These are phyloP conservation scores for Alternaria metachromatica DNA, from an alignment of 2,329 filamentous ascomycete genomes.

Conservation along the genomic window DNA sequence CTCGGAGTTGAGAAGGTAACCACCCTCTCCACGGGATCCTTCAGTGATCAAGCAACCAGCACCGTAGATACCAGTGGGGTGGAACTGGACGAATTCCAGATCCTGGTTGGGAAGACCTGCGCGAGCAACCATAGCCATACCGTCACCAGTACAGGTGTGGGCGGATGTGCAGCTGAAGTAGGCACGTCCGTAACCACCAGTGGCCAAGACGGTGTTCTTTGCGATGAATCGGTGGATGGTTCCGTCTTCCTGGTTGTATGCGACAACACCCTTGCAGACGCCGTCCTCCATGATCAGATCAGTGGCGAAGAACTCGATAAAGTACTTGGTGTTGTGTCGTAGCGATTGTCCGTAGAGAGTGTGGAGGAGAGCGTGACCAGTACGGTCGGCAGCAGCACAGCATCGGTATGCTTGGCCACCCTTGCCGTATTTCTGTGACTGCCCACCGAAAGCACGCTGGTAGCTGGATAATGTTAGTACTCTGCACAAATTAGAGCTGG, in stretches of 20 bases:
- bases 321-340: slow-evolving; percentile 98
- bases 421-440: slow-evolving; percentile 93
- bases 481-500: not conserved
- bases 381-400: slow-evolving; percentile 94
- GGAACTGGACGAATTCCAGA: slow-evolving; percentile 99
- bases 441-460: slow-evolving; percentile 97
- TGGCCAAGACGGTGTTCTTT: slow-evolving; percentile 95
- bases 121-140: slow-evolving; percentile 99
- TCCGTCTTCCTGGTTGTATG: slow-evolving; percentile 98
- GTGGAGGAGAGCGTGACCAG: slow-evolving; percentile 95
- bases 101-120: slow-evolving; percentile 98
- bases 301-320: slow-evolving; percentile 98
- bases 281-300: slow-evolving; percentile 98
- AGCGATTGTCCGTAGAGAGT: slow-evolving; percentile 98
- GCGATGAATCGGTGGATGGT: slow-evolving; percentile 96
- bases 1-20: slow-evolving; percentile 95
- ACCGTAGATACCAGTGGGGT: slow-evolving; percentile 98
- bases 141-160: slow-evolving; percentile 98
- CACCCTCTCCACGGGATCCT: slow-evolving; percentile 96
- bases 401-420: slow-evolving; percentile 98
- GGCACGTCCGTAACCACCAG: slow-evolving; percentile 94
- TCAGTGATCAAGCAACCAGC: slow-evolving; percentile 96
- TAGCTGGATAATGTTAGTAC: slow-evolving; percentile 63
- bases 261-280: slow-evolving; percentile 93
- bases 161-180: slow-evolving; percentile 99